Evolutionary conservation across 148 eudicot genomes (phyloP).

Genomic region (Hydrangea macrophylla): DNA sequence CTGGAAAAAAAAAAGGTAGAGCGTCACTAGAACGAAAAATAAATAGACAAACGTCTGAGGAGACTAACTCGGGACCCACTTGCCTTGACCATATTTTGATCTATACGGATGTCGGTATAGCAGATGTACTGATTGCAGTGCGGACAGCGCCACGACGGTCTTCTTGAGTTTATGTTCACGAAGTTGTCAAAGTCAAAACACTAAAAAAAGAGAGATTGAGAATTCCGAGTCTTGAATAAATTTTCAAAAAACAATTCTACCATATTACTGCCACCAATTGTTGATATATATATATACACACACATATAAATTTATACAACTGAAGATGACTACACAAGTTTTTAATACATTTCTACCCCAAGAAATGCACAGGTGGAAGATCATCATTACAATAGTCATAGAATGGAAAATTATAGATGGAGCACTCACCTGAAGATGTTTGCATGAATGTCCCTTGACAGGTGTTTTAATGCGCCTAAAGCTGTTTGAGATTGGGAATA

Average conservation of each 20-base stretch:
- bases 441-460: slow-evolving; percentile 64
- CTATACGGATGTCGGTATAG: slow-evolving; percentile 64
- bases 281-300: too few species aligned
- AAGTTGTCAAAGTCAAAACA: slow-evolving; percentile 68
- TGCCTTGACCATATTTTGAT: slow-evolving; percentile 68
- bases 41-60: too few species aligned
- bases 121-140: slow-evolving; percentile 63
- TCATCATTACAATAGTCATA: too few species aligned
- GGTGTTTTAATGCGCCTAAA: slow-evolving; percentile 49
- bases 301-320: too few species aligned
- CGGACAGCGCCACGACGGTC: slow-evolving; percentile 78
- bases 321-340: too few species aligned
- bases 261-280: too few species aligned
- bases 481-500: slow-evolving; percentile 31
- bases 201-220: too few species aligned
- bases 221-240: too few species aligned
- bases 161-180: slow-evolving; percentile 48
- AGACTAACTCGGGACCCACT: too few species aligned
- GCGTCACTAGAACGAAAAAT: not conserved
- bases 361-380: too few species aligned
- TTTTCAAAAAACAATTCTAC: not conserved
- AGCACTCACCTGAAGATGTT: slow-evolving; percentile 65
- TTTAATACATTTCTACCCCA: too few species aligned
- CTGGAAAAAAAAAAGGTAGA: slow-evolving; percentile 21
- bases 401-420: not conserved